Evolutionary conservation across 1,284 basidiomycete species (phyloP).

Genomic region (Lentinus polychrous): DNA sequence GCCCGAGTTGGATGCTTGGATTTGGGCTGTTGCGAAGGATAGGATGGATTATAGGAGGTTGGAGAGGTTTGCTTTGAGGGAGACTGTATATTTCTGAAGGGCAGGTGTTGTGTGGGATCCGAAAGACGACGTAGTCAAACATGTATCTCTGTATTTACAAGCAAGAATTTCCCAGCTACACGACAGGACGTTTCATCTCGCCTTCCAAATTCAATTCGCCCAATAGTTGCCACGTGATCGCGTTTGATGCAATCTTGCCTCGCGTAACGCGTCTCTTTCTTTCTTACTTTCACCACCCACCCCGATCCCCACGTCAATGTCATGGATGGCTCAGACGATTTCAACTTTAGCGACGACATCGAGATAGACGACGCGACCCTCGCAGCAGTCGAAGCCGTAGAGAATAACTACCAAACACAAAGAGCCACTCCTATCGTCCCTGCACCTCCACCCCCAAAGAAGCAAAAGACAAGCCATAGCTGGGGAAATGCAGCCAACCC

Average conservation of each 20-base stretch:
- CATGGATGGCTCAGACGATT: conserved; percentile 66
- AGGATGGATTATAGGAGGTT: conserved; percentile 58
- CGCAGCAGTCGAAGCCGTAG: conserved; percentile 53
- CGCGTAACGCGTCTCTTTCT: neutral
- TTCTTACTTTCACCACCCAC: neutral
- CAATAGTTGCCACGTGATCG: conserved; percentile 1
- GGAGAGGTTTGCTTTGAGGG: conserved; percentile 52
- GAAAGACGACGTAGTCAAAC: neutral
- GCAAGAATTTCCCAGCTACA: too few relatives aligned
- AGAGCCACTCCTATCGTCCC: conserved; percentile 14
- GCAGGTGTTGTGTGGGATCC: neutral
- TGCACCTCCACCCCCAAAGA: conserved; percentile 40
- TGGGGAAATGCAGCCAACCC: conserved; percentile 6
- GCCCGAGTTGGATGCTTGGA: conserved; percentile 64
- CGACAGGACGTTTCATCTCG: too few relatives aligned
- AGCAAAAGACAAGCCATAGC: conserved; percentile 39
- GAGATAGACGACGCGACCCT: conserved; percentile 56
- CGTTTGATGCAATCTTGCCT: neutral
- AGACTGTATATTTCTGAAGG: conserved; percentile 58
- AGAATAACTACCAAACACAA: conserved; percentile 40
- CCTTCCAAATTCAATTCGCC: too few relatives aligned
- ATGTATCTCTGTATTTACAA: too few relatives aligned
- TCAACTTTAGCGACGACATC: conserved; percentile 47
- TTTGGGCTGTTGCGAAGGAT: conserved; percentile 74
- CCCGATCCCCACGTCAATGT: neutral